phyloP scores from a whole-genome alignment of 495 filamentous ascomycete genomes.

The Podospora comata region DNA sequence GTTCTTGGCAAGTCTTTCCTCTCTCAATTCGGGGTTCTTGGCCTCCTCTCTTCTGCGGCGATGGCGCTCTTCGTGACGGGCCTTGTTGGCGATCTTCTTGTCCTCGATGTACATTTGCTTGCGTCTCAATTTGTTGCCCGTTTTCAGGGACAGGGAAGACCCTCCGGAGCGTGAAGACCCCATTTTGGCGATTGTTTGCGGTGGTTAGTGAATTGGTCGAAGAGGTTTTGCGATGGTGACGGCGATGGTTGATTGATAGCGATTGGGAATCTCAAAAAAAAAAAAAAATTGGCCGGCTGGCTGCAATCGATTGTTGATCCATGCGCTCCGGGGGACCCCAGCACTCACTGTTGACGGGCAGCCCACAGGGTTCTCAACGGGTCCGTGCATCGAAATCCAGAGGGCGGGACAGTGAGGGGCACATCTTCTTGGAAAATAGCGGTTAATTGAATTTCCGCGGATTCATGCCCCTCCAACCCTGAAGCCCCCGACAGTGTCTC shows the following conservation, averaged over 20 bases:
- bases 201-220: conserved; percentile 1
- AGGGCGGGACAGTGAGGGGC: conserved; percentile 16
- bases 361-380: conserved; percentile 9
- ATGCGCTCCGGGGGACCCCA: conserved; percentile 20
- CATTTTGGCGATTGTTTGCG: conserved; percentile 14
- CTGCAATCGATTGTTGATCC: conserved; percentile 2
- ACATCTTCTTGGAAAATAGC: conserved; percentile 9
- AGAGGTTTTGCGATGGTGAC: neutral
- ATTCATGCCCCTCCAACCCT: neutral
- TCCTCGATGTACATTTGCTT: conserved; percentile 70
- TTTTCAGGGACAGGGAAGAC: conserved; percentile 31
- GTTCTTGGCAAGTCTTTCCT: conserved; percentile 70
- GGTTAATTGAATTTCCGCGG: conserved; percentile 30
- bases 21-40: conserved; percentile 72
- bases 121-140: conserved; percentile 69
- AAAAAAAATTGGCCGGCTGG: conserved; percentile 10
- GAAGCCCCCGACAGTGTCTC: neutral
- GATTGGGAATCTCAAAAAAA: conserved; percentile 1
- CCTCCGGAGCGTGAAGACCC: conserved; percentile 22
- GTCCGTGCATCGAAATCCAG: conserved; percentile 12
- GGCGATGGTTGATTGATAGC: neutral
- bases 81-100: conserved; percentile 68
- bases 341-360: neutral
- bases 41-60: conserved; percentile 77
- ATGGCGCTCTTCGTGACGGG: conserved; percentile 73